Conservation (phyloP, 495 filamentous ascomycete genomes). For the Trichoderma asperelloides region DNA sequence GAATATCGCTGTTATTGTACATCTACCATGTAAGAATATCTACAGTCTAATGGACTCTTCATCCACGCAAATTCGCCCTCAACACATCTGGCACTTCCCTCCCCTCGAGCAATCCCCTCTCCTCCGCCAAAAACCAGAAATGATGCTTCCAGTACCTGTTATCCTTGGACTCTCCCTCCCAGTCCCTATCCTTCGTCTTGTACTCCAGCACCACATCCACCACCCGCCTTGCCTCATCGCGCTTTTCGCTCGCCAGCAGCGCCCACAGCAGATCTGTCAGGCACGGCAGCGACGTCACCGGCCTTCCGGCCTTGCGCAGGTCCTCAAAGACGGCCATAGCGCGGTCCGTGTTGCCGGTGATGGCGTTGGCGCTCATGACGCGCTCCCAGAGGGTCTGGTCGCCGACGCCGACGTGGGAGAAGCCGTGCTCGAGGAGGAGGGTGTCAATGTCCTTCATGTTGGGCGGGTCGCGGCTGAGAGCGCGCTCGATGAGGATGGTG, state of each 20-base stretch:
- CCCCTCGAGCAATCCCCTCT: constrained; percentile 24
- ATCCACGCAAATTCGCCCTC: background rate
- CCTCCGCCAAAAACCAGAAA: constrained; percentile 33
- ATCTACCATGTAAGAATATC: background rate
- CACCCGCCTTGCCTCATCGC: constrained; percentile 22
- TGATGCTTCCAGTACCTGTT: constrained; percentile 30
- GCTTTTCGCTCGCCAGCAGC: constrained; percentile 35
- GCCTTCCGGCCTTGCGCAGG: constrained; percentile 31
- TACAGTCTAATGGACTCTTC: background rate
- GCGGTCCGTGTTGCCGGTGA: constrained; percentile 34
- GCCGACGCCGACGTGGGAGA: constrained; percentile 34
- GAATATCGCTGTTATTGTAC: background rate
- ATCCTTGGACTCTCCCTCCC: constrained; percentile 21
- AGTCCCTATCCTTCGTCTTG: constrained; percentile 11
- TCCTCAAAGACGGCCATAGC: constrained; percentile 43
- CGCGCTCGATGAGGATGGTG: constrained; percentile 57
- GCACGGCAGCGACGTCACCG: constrained; percentile 31
- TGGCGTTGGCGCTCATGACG: constrained; percentile 53
- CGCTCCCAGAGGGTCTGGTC: constrained; percentile 61
- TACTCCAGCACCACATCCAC: constrained; percentile 29
- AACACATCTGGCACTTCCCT: background rate
- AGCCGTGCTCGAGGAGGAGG: constrained; percentile 60
- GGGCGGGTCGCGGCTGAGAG: constrained; percentile 39
- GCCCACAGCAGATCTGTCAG: constrained; percentile 38
- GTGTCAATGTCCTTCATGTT: constrained; percentile 46